A percentile compares a stretch with the other conserved stretches of the same genome.
These are phyloP conservation scores for Fusarium albidum DNA, from an alignment of 2,329 filamentous ascomycete species.

Conservation along the genomic window DNA sequence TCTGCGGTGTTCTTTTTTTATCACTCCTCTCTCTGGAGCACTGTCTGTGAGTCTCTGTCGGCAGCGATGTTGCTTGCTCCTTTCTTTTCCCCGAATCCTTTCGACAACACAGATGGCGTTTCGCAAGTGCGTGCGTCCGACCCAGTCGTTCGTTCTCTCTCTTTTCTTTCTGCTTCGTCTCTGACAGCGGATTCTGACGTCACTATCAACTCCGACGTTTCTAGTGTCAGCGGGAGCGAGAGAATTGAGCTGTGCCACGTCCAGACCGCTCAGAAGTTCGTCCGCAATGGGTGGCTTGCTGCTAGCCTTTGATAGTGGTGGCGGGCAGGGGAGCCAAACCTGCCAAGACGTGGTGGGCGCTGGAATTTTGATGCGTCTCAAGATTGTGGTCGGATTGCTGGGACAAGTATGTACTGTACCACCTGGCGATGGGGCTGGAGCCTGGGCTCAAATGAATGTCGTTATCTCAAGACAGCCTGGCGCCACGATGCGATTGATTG, in stretches of 20 bases:
- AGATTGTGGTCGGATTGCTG: constrained; percentile 20
- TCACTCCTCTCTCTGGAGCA: constrained; percentile 9
- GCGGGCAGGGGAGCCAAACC: constrained; percentile 16
- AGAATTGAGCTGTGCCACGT: constrained; percentile 32
- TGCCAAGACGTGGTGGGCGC: constrained; percentile 4
- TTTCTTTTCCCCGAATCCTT: constrained; percentile 8
- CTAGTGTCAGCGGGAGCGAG: constrained; percentile 21
- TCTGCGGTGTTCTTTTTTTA: constrained; percentile 23
- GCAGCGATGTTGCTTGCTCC: constrained; percentile 6
- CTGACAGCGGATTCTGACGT: constrained; percentile 23
- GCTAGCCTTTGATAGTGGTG: constrained; percentile 18
- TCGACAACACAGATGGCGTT: constrained; percentile 5
- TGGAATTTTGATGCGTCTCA: constrained; percentile 21
- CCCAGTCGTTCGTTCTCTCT: background rate
- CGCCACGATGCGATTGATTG: constrained; percentile 11
- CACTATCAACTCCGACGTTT: constrained; percentile 25
- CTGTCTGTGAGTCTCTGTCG: constrained; percentile 3
- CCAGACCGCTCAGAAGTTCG: constrained; percentile 25
- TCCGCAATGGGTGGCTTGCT: constrained; percentile 34
- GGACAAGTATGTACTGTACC: too few relatives aligned
- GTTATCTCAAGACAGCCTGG: constrained; percentile 21
- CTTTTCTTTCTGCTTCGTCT: constrained; percentile 4
- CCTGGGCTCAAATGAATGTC: constrained; percentile 14
- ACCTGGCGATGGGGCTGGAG: constrained; percentile 6
- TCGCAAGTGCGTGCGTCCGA: constrained; percentile 30